These are phyloP conservation scores for Hibiscus trionum DNA, from an alignment of 345 rosid species.

Conservation along the genomic window DNA sequence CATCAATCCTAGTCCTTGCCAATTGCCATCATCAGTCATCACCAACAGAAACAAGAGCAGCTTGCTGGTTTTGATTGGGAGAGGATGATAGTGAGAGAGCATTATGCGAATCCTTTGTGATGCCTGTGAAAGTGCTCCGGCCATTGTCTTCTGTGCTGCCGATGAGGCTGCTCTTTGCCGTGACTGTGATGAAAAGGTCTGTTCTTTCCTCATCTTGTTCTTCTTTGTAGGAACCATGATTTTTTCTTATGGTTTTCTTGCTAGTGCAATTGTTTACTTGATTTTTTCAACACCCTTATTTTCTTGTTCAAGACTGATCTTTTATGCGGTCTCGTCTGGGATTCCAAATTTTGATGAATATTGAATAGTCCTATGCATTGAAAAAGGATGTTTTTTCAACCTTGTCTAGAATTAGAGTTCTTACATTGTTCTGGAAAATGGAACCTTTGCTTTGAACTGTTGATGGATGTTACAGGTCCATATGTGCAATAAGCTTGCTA, in stretches of 20 bases:
- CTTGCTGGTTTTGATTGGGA: background rate
- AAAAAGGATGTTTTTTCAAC: background rate
- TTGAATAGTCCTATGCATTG: no score
- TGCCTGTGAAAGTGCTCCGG: conserved; percentile 29
- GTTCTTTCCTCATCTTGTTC: background rate
- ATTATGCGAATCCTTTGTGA: background rate
- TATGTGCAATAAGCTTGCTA: conserved; percentile 80
- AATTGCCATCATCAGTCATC: background rate
- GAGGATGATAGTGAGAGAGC: background rate
- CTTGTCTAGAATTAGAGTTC: background rate
- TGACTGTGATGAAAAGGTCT: conserved; percentile 30
- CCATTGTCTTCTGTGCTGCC: conserved; percentile 77
- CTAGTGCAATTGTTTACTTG: background rate
- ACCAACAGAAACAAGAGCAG: background rate
- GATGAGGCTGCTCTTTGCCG: conserved; percentile 89
- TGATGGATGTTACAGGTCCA: conserved; percentile 49
- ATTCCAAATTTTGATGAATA: no score
- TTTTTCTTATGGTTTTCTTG: background rate
- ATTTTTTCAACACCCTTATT: background rate
- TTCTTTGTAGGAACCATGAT: background rate
- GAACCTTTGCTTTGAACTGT: conserved; percentile 3
- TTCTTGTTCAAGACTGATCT: background rate
- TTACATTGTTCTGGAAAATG: background rate
- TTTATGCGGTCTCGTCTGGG: background rate
- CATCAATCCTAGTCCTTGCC: background rate